Evolutionary conservation across 805 yeast species (phyloP).

Genomic region (Kodamaea hsintzibuensis): DNA sequence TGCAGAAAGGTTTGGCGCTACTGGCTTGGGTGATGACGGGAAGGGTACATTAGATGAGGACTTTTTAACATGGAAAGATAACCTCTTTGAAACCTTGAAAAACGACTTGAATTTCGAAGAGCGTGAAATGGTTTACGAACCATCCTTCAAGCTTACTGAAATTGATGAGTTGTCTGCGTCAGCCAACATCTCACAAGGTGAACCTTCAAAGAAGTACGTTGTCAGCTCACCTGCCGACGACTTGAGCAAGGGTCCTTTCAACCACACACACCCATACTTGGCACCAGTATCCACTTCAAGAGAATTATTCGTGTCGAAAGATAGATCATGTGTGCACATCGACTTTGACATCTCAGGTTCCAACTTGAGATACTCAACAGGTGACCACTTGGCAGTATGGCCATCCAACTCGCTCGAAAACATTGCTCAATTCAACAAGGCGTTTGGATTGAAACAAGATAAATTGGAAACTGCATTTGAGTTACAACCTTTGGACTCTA

Average conservation of each 20-base stretch:
- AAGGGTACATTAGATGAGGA: constrained; percentile 94
- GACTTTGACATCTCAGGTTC: constrained; percentile 81
- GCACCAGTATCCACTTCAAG: constrained; percentile 61
- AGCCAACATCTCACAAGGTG: constrained; percentile 59
- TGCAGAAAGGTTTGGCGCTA: constrained; percentile 70
- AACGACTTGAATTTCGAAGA: constrained; percentile 69
- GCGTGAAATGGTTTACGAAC: constrained; percentile 76
- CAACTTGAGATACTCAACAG: constrained; percentile 83
- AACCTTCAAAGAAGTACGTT: constrained; percentile 61
- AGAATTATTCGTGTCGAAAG: constrained; percentile 67
- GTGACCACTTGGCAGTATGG: constrained; percentile 95
- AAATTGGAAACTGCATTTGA: constrained; percentile 58
- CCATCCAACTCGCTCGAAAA: constrained; percentile 84
- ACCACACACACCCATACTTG: constrained; percentile 77
- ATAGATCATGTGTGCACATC: constrained; percentile 83
- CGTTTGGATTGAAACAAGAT: constrained; percentile 54
- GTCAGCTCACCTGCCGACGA: constrained; percentile 14
- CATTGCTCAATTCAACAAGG: constrained; percentile 61
- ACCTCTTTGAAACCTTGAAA: constrained; percentile 64
- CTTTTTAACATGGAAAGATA: constrained; percentile 89
- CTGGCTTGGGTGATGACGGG: constrained; percentile 95
- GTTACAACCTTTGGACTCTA: constrained; percentile 69
- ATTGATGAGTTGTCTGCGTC: constrained; percentile 23
- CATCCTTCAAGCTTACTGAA: constrained; percentile 53
- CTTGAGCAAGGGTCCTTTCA: constrained; percentile 67